phyloP scores from a whole-genome alignment of 1,139 yeast species.

The Kurtzmaniella quercitrusa region DNA sequence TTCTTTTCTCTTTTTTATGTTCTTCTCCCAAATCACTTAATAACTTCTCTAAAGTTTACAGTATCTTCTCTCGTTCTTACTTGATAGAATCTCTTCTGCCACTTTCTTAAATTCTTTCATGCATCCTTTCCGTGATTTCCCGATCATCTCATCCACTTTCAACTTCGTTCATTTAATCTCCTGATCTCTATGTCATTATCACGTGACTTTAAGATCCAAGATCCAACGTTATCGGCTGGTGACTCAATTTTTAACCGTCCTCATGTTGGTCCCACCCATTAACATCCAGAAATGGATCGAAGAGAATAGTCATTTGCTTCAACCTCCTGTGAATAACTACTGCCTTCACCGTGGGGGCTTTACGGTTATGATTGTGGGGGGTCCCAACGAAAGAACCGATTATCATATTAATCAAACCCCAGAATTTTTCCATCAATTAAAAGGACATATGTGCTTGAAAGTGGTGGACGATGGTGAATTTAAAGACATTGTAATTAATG shows the following conservation, averaged over 20 bases:
- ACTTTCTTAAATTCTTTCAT: too few species aligned
- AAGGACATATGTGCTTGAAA: constrained; percentile 78
- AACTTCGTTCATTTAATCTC: too few species aligned
- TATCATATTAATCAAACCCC: constrained; percentile 94
- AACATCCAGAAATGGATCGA: constrained; percentile 76
- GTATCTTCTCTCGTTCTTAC: too few species aligned
- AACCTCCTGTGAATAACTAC: constrained; percentile 90
- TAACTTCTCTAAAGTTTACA: too few species aligned
- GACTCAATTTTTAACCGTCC: neutral
- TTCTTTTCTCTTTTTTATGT: too few species aligned
- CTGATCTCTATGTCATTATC: neutral
- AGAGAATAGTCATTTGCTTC: constrained; percentile 68
- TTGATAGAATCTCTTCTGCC: too few species aligned
- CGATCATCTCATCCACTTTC: too few species aligned
- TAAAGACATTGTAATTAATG: constrained; percentile 68
- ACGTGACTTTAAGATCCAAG: neutral
- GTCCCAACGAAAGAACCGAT: constrained; percentile 91
- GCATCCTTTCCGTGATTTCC: too few species aligned
- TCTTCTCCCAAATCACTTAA: too few species aligned
- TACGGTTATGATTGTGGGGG: constrained; percentile 93
- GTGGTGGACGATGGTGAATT: constrained; percentile 81
- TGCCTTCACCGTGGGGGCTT: constrained; percentile 90
- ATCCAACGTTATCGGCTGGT: neutral
- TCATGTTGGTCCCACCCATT: constrained; percentile 68
- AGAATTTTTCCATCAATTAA: constrained; percentile 85